Percentiles rank a stretch among this genome's conserved stretches.
Conservation (phyloP, 2,329 filamentous ascomycete species). For the Fusarium duplospermum region DNA sequence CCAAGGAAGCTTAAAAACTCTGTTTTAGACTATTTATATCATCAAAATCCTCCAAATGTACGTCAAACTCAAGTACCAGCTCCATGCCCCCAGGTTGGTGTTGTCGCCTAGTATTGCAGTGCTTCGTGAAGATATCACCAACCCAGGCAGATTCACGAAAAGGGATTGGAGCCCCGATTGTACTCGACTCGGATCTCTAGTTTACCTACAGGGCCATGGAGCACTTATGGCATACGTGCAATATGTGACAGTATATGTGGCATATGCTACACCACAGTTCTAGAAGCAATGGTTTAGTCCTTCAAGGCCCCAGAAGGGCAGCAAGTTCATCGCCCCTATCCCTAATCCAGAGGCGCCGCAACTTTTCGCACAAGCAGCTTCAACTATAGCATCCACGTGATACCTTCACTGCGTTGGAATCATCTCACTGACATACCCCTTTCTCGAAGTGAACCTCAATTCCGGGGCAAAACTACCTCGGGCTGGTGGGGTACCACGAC, state of each 20-base stretch:
- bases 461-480: constrained; percentile 38
- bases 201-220: constrained; percentile 22
- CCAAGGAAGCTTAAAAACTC: not conserved
- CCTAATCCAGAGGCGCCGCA: constrained; percentile 26
- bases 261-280: constrained; percentile 8
- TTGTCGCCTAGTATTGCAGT: not conserved
- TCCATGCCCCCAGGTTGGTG: not conserved
- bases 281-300: not conserved
- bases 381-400: not conserved
- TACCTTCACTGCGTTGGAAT: not conserved
- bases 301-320: not conserved
- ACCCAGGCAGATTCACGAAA: not conserved
- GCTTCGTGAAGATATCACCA: not conserved
- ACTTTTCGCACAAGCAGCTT: constrained; percentile 27
- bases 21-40: rapidly evolving
- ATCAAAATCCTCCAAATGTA: not conserved
- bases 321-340: not conserved
- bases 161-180: constrained; percentile 1
- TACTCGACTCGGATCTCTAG: constrained; percentile 18
- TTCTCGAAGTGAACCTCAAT: constrained; percentile 33
- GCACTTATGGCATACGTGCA: no score
- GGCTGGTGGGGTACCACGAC: constrained; percentile 6
- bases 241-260: no score
- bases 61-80: not conserved
- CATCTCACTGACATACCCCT: constrained; percentile 1